Conservation (phyloP, 2,329 filamentous ascomycete species). For the Fusarium papillatum region DNA sequence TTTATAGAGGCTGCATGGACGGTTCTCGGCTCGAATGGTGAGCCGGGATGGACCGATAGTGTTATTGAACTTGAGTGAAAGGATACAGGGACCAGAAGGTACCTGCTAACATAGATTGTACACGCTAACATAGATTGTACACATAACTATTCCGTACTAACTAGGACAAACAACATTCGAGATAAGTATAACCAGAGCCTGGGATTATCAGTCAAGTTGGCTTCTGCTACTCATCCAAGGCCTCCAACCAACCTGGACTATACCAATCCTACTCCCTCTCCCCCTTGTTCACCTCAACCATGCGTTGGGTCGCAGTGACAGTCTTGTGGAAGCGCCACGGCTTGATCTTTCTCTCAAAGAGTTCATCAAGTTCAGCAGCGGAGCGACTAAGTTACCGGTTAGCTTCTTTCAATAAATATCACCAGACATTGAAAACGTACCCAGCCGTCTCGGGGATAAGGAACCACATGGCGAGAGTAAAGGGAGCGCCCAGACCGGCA, state of each 20-base stretch:
- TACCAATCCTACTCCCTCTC: not conserved
- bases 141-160: not conserved
- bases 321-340: constrained; percentile 16
- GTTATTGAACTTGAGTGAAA: not conserved
- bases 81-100: not conserved
- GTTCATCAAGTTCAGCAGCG: constrained; percentile 10
- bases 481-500: constrained; percentile 39
- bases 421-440: not conserved
- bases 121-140: not conserved
- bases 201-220: not conserved
- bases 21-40: not conserved
- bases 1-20: not conserved
- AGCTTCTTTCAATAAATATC: not conserved
- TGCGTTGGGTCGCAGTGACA: not conserved
- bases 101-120: not conserved
- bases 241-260: not conserved
- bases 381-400: constrained; percentile 2
- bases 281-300: not conserved
- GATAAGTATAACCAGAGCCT: not conserved
- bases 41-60: not conserved
- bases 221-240: not conserved
- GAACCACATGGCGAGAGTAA: constrained; percentile 45
- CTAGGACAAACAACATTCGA: not conserved
- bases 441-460: constrained; percentile 47
- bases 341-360: constrained; percentile 14